These are phyloP conservation scores for Claviceps paspali DNA, from an alignment of 2,329 filamentous ascomycete species.

Conservation along the genomic window DNA sequence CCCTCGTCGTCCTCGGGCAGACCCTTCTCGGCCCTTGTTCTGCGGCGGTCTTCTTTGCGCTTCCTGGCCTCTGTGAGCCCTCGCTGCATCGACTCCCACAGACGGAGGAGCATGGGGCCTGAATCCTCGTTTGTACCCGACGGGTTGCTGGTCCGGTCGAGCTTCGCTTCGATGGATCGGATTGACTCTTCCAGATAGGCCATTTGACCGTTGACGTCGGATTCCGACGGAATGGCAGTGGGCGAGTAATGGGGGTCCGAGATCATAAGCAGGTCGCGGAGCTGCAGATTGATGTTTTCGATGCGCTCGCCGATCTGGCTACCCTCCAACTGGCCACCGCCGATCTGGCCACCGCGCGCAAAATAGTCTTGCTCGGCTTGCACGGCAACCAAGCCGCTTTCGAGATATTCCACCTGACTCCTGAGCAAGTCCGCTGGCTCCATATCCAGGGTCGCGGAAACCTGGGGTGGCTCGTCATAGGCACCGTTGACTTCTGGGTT, in stretches of 20 bases:
- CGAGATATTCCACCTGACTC: constrained; percentile 55
- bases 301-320: constrained; percentile 36
- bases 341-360: constrained; percentile 19
- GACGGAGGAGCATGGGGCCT: constrained; percentile 34
- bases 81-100: constrained; percentile 42
- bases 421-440: constrained; percentile 32
- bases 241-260: constrained; percentile 34
- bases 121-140: constrained; percentile 32
- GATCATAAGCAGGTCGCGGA: constrained; percentile 41
- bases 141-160: constrained; percentile 20
- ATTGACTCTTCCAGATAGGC: constrained; percentile 50
- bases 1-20: constrained; percentile 40
- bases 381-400: constrained; percentile 47
- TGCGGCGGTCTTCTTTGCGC: constrained; percentile 36
- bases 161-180: constrained; percentile 28
- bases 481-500: constrained; percentile 39
- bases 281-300: constrained; percentile 45
- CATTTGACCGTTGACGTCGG: constrained; percentile 50
- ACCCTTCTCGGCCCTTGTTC: constrained; percentile 39
- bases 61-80: constrained; percentile 38
- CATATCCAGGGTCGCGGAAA: constrained; percentile 11
- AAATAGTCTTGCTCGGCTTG: constrained; percentile 37
- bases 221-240: constrained; percentile 41
- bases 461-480: constrained; percentile 28
- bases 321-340: constrained; percentile 14